A percentile compares a stretch with the other conserved stretches of the same genome.
phyloP scores from a whole-genome alignment of 2,329 filamentous ascomycete genomes.

The Lojkania enalia region DNA sequence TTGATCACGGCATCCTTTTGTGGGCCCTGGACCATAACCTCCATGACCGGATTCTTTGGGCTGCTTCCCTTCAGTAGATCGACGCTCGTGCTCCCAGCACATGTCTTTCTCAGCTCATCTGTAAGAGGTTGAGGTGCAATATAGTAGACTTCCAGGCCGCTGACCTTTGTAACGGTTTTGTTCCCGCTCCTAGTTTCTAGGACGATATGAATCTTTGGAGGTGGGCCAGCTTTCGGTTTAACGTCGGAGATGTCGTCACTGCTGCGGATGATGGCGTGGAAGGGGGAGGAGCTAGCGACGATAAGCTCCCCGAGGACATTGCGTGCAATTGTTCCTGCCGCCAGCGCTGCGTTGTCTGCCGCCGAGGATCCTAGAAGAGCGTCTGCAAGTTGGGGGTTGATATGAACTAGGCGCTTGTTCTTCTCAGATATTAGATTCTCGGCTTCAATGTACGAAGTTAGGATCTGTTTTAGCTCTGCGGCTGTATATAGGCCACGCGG shows the following conservation, averaged over 20 bases:
- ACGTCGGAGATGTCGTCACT: constrained; percentile 44
- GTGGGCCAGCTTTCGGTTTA: constrained; percentile 63
- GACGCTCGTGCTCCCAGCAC: constrained; percentile 69
- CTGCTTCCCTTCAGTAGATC: constrained; percentile 62
- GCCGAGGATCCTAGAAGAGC: constrained; percentile 59
- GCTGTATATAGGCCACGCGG: constrained; percentile 61
- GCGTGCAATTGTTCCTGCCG: constrained; percentile 61
- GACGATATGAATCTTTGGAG: constrained; percentile 62
- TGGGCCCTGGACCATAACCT: constrained; percentile 69
- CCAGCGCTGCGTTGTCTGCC: constrained; percentile 60
- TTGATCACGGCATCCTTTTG: constrained; percentile 64
- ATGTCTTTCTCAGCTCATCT: constrained; percentile 68
- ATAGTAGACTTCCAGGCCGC: constrained; percentile 63
- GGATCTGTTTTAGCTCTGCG: constrained; percentile 59
- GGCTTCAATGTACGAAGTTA: constrained; percentile 62
- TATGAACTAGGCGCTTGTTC: constrained; percentile 64
- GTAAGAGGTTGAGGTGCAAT: constrained; percentile 63
- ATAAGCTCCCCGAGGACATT: constrained; percentile 65
- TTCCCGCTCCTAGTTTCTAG: constrained; percentile 68
- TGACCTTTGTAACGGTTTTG: constrained; percentile 67
- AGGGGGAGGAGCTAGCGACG: constrained; percentile 58
- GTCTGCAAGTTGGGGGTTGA: constrained; percentile 66
- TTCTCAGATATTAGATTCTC: constrained; percentile 60
- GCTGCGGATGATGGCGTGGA: constrained; percentile 61
- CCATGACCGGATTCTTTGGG: constrained; percentile 66